Conservation (phyloP, 2,329 filamentous ascomycete genomes). For the Trichoderma koningiopsis region DNA sequence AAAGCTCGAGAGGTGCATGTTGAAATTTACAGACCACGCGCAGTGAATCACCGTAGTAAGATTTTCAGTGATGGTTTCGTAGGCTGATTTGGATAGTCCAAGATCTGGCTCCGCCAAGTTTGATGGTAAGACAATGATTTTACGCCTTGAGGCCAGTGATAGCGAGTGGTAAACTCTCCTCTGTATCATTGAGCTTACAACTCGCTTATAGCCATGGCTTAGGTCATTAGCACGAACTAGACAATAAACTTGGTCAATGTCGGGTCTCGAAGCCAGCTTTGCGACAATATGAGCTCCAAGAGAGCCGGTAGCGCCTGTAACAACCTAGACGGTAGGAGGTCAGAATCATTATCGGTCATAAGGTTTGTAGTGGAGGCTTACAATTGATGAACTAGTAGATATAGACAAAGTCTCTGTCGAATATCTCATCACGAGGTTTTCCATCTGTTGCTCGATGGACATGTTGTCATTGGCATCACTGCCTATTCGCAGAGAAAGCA, state of each 20-base stretch:
- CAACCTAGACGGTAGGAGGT: neutral
- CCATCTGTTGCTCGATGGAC: constrained; percentile 7
- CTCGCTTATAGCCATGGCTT: neutral
- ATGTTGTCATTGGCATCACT: neutral
- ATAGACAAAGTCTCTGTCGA: neutral
- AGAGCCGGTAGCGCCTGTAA: constrained; percentile 65
- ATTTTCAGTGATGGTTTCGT: constrained; percentile 22
- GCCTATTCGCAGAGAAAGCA: neutral
- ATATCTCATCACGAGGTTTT: neutral
- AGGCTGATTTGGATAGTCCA: neutral
- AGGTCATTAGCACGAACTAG: constrained; percentile 49
- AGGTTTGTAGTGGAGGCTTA: neutral
- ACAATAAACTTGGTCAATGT: constrained; percentile 55
- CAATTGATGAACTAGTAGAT: neutral
- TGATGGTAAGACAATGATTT: constrained; percentile 46
- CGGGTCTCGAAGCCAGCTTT: constrained; percentile 59
- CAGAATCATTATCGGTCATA: neutral
- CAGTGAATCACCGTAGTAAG: constrained; percentile 52
- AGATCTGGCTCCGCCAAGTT: constrained; percentile 29
- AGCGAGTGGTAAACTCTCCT: neutral
- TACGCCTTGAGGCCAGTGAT: constrained; percentile 36
- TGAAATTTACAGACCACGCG: constrained; percentile 61
- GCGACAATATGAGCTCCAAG: constrained; percentile 63
- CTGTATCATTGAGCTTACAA: constrained; percentile 16
- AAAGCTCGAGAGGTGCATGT: constrained; percentile 53